A percentile compares a stretch with the other conserved stretches of the same genome.
These are phyloP conservation scores for Pochonia chlamydosporia DNA, from an alignment of 2,329 filamentous ascomycete species.

Conservation along the genomic window DNA sequence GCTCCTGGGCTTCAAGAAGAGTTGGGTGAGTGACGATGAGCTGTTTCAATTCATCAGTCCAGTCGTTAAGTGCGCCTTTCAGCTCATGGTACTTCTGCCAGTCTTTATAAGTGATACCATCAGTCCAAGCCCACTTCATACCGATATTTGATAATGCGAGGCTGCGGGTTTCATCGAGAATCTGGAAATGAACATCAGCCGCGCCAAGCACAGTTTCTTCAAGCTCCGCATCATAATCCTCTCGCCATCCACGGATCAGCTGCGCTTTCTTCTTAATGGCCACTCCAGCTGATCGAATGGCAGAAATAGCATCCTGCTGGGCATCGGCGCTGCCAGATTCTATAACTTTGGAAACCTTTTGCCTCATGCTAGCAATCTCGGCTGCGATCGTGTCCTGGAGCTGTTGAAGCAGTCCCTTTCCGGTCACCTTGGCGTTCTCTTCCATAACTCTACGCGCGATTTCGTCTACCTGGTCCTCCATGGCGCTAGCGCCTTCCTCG, in stretches of 20 bases:
- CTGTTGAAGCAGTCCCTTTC: constrained; percentile 59
- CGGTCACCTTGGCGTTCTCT: constrained; percentile 59
- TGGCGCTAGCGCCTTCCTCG: constrained; percentile 69
- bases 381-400: constrained; percentile 62
- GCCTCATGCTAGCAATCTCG: constrained; percentile 61
- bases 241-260: constrained; percentile 69
- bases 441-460: constrained; percentile 50
- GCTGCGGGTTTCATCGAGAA: constrained; percentile 76
- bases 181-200: constrained; percentile 73
- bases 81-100: constrained; percentile 93
- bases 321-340: constrained; percentile 35
- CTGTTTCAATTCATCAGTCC: constrained; percentile 75
- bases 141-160: constrained; percentile 86
- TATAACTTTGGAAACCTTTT: constrained; percentile 59
- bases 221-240: constrained; percentile 64
- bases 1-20: constrained; percentile 61
- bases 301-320: constrained; percentile 37
- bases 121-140: constrained; percentile 93
- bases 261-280: constrained; percentile 73
- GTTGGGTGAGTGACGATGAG: constrained; percentile 70
- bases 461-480: constrained; percentile 63
- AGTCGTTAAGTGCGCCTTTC: constrained; percentile 75
- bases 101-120: constrained; percentile 92
- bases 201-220: constrained; percentile 63
- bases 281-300: constrained; percentile 62